Evolutionary conservation across 73 alveolate genomes (phyloP).

Genomic region (Tetrahymena malaccensis): DNA sequence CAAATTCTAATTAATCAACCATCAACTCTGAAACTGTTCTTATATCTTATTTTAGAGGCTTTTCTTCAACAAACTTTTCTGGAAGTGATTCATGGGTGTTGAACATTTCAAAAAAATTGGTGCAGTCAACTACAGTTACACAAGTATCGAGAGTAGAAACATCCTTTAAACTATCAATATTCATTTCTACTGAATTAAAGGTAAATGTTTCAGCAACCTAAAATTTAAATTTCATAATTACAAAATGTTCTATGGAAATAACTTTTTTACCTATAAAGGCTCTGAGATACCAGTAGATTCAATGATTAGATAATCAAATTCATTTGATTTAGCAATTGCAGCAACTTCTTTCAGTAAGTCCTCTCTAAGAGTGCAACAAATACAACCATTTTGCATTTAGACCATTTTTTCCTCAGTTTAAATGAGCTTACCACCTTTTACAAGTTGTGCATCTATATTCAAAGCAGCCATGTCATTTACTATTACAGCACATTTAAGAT

Average conservation of each 20-base stretch:
- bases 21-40: conserved; percentile 43
- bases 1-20: conserved; percentile 56
- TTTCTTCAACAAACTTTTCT: neutral
- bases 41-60: neutral
- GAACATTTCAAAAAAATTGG: neutral
- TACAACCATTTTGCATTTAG: conserved; percentile 63
- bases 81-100: neutral
- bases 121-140: neutral
- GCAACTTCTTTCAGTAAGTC: conserved; percentile 44
- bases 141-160: neutral
- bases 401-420: conserved; percentile 51
- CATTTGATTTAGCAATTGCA: conserved; percentile 29
- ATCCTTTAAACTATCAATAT: neutral
- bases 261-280: conserved; percentile 45
- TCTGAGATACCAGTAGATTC: conserved; percentile 62
- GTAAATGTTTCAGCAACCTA: neutral
- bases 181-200: neutral
- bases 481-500: conserved; percentile 49
- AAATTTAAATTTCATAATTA: neutral
- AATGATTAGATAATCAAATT: conserved; percentile 50
- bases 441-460: conserved; percentile 45
- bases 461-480: conserved; percentile 70
- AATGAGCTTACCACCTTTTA: conserved; percentile 39
- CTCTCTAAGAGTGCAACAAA: conserved; percentile 68
- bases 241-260: no score